Evolutionary conservation across 495 filamentous ascomycete genomes (phyloP), one percentile per base, ranked within the genome.

Genomic region (Trichoderma orchidacearum): DNA sequence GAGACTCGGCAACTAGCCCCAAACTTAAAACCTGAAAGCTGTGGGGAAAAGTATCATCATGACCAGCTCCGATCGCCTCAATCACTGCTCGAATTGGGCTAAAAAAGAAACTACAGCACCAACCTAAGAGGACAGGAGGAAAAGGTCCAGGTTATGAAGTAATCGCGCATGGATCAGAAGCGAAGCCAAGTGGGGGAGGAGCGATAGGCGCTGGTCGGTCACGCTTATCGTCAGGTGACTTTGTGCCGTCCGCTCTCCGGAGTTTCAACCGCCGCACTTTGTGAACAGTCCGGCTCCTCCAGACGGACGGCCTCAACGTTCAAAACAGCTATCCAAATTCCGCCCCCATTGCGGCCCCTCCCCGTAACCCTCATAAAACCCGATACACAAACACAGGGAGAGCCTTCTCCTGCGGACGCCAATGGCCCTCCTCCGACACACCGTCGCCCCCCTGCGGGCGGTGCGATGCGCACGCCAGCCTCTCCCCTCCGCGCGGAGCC

Each of bases 381-480:
- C 17, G 28, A 30, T n/a, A n/a, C n/a, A 30, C 2, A 8, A 31
- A 11, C 17, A 11, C 9, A 23, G 27, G 28, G 28, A 30, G 15
- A 25, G 18, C 51, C 53, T 7, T 48, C 41, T 25, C 21, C 41
- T 17, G 2, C 41, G 27, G n/a, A 9, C 41, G n/a, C 41, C 53
- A 21, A 72, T 70, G 68, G 62, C 69, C 56, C 56, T 63, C 59
- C 52, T 67, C 56, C 68, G 68, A 58, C 63, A 68, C 30, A 59
- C 56, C 55, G 59, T 59, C 53, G 66, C 64, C 58, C 57, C 53
- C 7, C 53, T 55, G 53, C 53, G 53, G 8, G 30, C 53, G n/a
- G 28, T 68, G 62, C 68, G 70, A 56, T 56, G 54, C 36, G 56
- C 53, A 28, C 57, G 51, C 53, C 32, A 59, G 58, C 56, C 38